A percentile compares a stretch with the other conserved stretches of the same genome.
phyloP scores from a whole-genome alignment of 345 rosid species.

The Salix koriyanagi region DNA sequence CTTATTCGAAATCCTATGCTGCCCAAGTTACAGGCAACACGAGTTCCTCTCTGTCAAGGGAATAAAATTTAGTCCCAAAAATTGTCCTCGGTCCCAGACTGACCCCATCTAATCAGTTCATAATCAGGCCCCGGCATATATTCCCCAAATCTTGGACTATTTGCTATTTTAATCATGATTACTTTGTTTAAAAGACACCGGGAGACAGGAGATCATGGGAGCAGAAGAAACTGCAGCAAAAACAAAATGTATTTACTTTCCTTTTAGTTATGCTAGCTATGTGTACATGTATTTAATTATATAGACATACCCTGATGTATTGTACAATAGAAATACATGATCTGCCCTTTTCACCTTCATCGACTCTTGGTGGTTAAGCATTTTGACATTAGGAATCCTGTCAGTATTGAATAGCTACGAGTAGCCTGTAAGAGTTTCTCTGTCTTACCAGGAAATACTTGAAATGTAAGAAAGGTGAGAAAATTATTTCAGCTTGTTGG shows the following conservation, averaged over 20 bases:
- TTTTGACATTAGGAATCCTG: background rate
- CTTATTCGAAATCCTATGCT: background rate
- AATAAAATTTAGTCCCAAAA: background rate
- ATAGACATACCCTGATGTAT: background rate
- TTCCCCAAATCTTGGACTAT: slow-evolving; percentile 37
- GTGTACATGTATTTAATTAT: background rate
- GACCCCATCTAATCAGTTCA: slow-evolving; percentile 12
- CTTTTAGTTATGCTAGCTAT: background rate
- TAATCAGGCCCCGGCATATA: slow-evolving; percentile 41
- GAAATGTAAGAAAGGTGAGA: no score
- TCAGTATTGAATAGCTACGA: background rate
- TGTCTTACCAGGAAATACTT: background rate
- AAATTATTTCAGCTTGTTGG: no score
- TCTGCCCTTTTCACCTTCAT: background rate
- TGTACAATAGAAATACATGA: background rate
- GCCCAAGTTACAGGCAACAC: slow-evolving; percentile 15
- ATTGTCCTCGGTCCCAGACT: slow-evolving; percentile 3
- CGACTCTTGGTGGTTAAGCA: background rate
- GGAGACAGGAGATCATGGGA: slow-evolving; percentile 47
- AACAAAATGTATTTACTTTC: background rate
- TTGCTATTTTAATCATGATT: slow-evolving; percentile 27
- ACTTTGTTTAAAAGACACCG: slow-evolving; percentile 28
- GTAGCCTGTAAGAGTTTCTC: background rate
- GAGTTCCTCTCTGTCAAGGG: background rate
- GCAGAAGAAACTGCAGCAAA: slow-evolving; percentile 1